Evolutionary conservation across 345 rosid genomes (phyloP), one percentile per base, ranked within the genome.

Genomic region (Rhodomyrtus tomentosa): DNA sequence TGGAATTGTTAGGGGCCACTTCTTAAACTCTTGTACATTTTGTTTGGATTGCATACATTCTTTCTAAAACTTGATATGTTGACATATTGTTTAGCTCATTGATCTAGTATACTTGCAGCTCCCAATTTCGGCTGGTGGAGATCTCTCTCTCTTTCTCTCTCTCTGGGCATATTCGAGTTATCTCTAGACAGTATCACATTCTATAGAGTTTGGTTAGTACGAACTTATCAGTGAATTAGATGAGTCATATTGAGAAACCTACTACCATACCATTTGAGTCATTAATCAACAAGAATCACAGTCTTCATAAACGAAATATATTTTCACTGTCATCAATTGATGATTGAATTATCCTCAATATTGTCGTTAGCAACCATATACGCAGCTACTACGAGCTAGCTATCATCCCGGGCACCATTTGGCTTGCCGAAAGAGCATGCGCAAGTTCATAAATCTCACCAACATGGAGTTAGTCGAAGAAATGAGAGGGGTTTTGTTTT

Each of bases 1-100:
- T 91, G 91, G 92, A 86, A 89, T 85, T 86, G 85, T 62, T 85
- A 85, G 84, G 87, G 48, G 50, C 32, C 54, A 5, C 49, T 50
- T 20, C 45, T 82, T 50, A 21, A 50, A 82, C 38, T n/a, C 53
- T 80, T 45, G 53, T 80, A 24, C 27, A 45, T 80, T 48, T 48
- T 48, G 52, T 80, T 80, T 48, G 82, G 15, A 24, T 80, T 49
- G 24, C 7, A 50, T 45, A 25, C 50, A 80, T 50, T 80, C 50
- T 80, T 50, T 50, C 53, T 48, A 45, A 38, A 80, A 81, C 50
- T 85, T 68, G 73, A 24, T 42, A 45, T 84, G 80, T 68, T 68
- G 45, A 68, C 13, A 9, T 68, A 7, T 68, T 32, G 42, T 68
- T 32, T 18, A 38, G 42, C 76, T 68, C 76, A 32, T 68, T 68